Conservation (phyloP, 306 rosid species). For the Inga leiocalycina region DNA sequence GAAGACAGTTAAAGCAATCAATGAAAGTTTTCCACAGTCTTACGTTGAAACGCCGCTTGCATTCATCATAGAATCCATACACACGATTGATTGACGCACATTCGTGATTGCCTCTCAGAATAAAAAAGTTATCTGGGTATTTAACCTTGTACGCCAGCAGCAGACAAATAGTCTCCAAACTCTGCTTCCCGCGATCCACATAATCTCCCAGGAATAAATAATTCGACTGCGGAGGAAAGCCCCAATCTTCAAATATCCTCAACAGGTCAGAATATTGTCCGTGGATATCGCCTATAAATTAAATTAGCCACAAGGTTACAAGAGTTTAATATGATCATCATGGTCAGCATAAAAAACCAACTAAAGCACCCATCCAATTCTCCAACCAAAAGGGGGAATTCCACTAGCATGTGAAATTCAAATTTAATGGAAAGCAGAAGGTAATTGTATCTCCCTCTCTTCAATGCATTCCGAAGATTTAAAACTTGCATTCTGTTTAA, state of each 20-base stretch:
- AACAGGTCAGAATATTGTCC: slow-evolving; percentile 77
- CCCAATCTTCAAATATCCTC: slow-evolving; percentile 80
- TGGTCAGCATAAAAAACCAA: too few relatives aligned
- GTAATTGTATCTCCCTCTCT: neutral
- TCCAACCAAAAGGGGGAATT: neutral
- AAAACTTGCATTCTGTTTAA: neutral
- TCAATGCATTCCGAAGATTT: neutral
- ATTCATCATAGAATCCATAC: slow-evolving; percentile 90
- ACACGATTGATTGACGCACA: slow-evolving; percentile 92
- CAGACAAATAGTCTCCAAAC: slow-evolving; percentile 58
- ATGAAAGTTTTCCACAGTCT: slow-evolving; percentile 83
- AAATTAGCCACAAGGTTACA: neutral
- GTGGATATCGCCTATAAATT: slow-evolving; percentile 73
- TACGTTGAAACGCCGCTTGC: slow-evolving; percentile 86
- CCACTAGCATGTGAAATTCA: neutral
- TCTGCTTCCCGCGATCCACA: slow-evolving; percentile 65
- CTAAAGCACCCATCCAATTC: too few relatives aligned
- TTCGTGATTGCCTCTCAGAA: slow-evolving; percentile 71
- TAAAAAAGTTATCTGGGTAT: slow-evolving; percentile 53
- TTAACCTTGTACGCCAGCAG: slow-evolving; percentile 48
- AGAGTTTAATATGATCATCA: too few relatives aligned
- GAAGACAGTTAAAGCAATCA: slow-evolving; percentile 83
- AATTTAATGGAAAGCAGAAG: neutral
- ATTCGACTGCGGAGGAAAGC: slow-evolving; percentile 79
- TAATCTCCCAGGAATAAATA: slow-evolving; percentile 75